A percentile compares a stretch with the other conserved stretches of the same genome.
Conservation (phyloP, 2,329 filamentous ascomycete species). For the Lasiodiplodia hormozganensis region DNA sequence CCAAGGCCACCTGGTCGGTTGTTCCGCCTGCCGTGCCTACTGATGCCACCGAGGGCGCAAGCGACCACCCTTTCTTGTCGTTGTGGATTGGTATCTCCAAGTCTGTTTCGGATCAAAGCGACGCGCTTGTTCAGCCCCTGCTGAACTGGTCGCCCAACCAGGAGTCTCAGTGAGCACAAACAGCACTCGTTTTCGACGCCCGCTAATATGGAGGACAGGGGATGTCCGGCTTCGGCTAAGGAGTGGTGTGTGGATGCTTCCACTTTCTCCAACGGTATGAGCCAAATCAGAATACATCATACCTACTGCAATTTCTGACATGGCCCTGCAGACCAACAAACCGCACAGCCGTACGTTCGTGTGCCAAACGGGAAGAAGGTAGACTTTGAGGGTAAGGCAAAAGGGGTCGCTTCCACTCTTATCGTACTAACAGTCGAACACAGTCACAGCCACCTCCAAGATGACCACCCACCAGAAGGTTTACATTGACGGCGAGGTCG, state of each 20-base stretch:
- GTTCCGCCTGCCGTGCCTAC: slow-evolving; percentile 1
- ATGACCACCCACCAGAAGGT: slow-evolving; percentile 16
- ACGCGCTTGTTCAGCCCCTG: slow-evolving; percentile 14
- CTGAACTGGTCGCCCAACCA: slow-evolving; percentile 23
- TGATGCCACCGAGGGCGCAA: not conserved
- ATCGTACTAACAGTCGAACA: not conserved
- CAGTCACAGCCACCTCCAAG: not conserved
- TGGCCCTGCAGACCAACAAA: not conserved
- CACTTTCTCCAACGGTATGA: slow-evolving; percentile 4
- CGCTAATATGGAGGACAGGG: not conserved
- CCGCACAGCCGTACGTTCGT: not conserved
- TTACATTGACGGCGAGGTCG: slow-evolving; percentile 3
- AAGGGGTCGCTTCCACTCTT: too few relatives aligned
- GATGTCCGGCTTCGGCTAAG: not conserved
- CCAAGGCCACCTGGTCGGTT: slow-evolving; percentile 27
- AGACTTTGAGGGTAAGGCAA: slow-evolving; percentile 1
- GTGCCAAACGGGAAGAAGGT: not conserved
- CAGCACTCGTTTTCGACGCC: not conserved
- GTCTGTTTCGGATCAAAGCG: slow-evolving; percentile 8
- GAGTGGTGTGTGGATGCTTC: slow-evolving; percentile 28
- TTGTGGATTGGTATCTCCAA: slow-evolving; percentile 27
- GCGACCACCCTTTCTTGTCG: slow-evolving; percentile 1
- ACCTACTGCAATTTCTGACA: not conserved
- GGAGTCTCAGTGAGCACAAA: slow-evolving; percentile 6
- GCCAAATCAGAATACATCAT: too few relatives aligned